A percentile compares a stretch with the other conserved stretches of the same genome.
Evolutionary conservation across 148 eudicot species (phyloP).

Genomic region (Diospyros lotus): DNA sequence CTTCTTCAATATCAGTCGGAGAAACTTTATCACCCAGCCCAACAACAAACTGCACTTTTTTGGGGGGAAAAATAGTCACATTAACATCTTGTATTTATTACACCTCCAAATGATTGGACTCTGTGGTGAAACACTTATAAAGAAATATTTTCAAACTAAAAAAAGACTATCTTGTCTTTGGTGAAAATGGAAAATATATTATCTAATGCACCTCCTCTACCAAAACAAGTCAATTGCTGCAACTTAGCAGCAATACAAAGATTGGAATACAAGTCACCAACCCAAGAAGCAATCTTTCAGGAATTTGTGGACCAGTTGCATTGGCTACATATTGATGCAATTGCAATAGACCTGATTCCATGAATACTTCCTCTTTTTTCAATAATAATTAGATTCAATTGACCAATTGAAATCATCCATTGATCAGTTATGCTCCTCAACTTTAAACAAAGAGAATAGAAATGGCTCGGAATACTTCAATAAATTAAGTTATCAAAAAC

Average conservation of each 20-base stretch:
- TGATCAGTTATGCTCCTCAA: background rate
- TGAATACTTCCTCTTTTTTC: background rate
- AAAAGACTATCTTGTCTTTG: background rate
- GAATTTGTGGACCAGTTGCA: too few relatives aligned
- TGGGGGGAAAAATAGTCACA: slow-evolving; percentile 12
- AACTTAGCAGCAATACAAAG: background rate
- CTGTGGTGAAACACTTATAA: background rate
- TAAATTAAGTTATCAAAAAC: background rate
- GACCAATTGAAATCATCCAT: background rate
- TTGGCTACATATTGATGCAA: too few relatives aligned
- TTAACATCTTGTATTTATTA: background rate
- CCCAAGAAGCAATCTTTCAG: background rate
- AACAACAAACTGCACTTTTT: slow-evolving; percentile 80
- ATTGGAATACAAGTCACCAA: background rate
- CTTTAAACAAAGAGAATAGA: background rate
- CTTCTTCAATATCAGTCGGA: slow-evolving; percentile 98
- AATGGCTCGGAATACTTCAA: background rate
- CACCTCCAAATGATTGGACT: background rate
- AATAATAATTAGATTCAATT: background rate
- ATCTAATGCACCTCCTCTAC: background rate
- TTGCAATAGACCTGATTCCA: background rate
- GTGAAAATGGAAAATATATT: too few relatives aligned
- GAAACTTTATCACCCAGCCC: slow-evolving; percentile 99
- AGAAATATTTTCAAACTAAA: background rate
- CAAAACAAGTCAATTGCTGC: background rate